A percentile compares a stretch with the other conserved stretches of the same genome.
Evolutionary conservation across 2,329 filamentous ascomycete species (phyloP).

Genomic region (Podosphaera aphanis): DNA sequence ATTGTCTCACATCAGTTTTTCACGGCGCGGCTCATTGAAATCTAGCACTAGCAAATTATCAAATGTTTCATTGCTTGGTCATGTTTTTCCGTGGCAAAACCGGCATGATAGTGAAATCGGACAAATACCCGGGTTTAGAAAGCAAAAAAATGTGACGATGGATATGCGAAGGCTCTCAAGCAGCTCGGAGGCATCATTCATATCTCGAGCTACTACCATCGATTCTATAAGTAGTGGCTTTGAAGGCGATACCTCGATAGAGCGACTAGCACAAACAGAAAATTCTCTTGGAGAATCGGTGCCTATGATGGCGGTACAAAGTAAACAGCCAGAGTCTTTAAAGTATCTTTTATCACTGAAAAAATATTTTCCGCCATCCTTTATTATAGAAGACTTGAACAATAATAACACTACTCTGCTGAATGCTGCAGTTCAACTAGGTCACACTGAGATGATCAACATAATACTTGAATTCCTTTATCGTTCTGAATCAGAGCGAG

Average conservation of each 20-base stretch:
- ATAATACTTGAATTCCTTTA: slow-evolving; percentile 51
- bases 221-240: slow-evolving; percentile 49
- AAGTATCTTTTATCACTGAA: slow-evolving; percentile 56
- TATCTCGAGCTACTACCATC: slow-evolving; percentile 57
- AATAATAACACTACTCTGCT: slow-evolving; percentile 76
- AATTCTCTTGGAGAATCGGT: slow-evolving; percentile 58
- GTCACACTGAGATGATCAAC: slow-evolving; percentile 50
- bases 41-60: slow-evolving; percentile 8
- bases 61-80: slow-evolving; percentile 29
- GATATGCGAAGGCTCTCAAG: slow-evolving; percentile 73
- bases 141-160: slow-evolving; percentile 49
- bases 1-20: slow-evolving; percentile 9
- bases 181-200: slow-evolving; percentile 61
- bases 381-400: slow-evolving; percentile 63
- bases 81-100: slow-evolving; percentile 79
- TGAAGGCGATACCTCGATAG: slow-evolving; percentile 70
- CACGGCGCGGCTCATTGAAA: slow-evolving; percentile 7
- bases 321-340: slow-evolving; percentile 46
- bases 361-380: slow-evolving; percentile 47
- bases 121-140: slow-evolving; percentile 10
- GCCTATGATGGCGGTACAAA: slow-evolving; percentile 64
- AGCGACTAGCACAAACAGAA: slow-evolving; percentile 49
- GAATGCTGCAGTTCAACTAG: slow-evolving; percentile 73
- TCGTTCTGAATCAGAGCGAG: slow-evolving; percentile 27
- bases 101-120: slow-evolving; percentile 24